Conservation (phyloP, 2,329 filamentous ascomycete genomes). For the Xylariales sp. region DNA sequence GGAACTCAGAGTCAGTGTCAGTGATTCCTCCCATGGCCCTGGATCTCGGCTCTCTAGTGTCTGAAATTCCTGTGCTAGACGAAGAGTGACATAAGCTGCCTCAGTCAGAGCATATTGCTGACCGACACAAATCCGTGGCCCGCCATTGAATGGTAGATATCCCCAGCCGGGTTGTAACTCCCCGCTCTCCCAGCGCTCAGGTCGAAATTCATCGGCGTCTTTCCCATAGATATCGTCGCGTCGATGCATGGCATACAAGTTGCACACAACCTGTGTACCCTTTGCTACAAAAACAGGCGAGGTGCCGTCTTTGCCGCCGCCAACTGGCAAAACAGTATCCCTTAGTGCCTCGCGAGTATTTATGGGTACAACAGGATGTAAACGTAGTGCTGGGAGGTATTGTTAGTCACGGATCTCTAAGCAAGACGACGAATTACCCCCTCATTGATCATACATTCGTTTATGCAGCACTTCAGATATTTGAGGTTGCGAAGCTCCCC, state of each 20-base stretch:
- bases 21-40: slow-evolving; percentile 2
- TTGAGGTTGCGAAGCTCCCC: slow-evolving; percentile 1
- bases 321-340: slow-evolving; percentile 17
- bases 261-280: slow-evolving; percentile 34
- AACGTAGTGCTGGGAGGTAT: too few species aligned
- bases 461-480: slow-evolving; percentile 1
- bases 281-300: slow-evolving; percentile 21
- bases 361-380: slow-evolving; percentile 19
- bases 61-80: slow-evolving; percentile 4
- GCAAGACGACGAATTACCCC: too few species aligned
- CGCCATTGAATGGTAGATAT: slow-evolving; percentile 20
- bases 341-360: slow-evolving; percentile 15
- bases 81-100: slow-evolving; percentile 3
- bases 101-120: slow-evolving; percentile 8
- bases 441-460: too few species aligned
- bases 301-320: slow-evolving; percentile 17
- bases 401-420: too few species aligned
- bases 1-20: slow-evolving; percentile 5
- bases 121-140: slow-evolving; percentile 17
- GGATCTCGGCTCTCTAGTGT: slow-evolving; percentile 5
- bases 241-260: slow-evolving; percentile 40
- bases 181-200: slow-evolving; percentile 36
- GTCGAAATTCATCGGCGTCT: slow-evolving; percentile 38
- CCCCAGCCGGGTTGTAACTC: slow-evolving; percentile 14
- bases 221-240: slow-evolving; percentile 31